phyloP scores from a whole-genome alignment of 352 stramenopile species.

The Phytopythium oedochilum region DNA sequence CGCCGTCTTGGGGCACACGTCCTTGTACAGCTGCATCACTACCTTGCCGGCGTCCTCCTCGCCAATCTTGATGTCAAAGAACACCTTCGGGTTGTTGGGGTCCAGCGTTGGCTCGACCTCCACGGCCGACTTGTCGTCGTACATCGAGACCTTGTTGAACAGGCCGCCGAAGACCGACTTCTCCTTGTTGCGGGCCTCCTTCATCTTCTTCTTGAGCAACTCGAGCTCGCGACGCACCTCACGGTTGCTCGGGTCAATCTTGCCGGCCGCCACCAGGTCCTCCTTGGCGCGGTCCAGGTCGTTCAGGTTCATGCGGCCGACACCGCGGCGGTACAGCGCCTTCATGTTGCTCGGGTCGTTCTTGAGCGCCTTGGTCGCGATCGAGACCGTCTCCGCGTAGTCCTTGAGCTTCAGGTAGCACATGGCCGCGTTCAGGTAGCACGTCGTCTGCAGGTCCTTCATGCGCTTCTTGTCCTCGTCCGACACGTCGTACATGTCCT shows the following conservation, averaged over 20 bases:
- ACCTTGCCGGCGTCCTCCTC: conserved; percentile 86
- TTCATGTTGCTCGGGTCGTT: conserved; percentile 83
- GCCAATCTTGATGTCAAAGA: conserved; percentile 96
- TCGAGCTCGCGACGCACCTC: conserved; percentile 78
- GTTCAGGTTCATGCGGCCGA: conserved; percentile 81
- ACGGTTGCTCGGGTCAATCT: conserved; percentile 77
- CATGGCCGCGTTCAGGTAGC: conserved; percentile 93
- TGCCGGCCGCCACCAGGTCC: conserved; percentile 76
- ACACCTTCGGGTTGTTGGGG: conserved; percentile 95
- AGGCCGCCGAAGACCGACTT: conserved; percentile 95
- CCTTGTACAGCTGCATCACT: conserved; percentile 96
- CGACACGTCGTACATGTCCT: conserved; percentile 84
- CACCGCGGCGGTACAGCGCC: conserved; percentile 79
- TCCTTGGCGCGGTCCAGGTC: conserved; percentile 86
- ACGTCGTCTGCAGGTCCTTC: conserved; percentile 87
- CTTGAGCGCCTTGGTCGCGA: conserved; percentile 76
- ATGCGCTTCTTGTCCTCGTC: conserved; percentile 83
- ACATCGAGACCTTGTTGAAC: conserved; percentile 96
- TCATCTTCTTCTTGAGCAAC: conserved; percentile 80
- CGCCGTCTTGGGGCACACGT: conserved; percentile 95
- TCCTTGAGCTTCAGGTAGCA: conserved; percentile 91
- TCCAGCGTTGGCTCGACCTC: conserved; percentile 52
- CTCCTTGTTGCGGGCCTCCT: conserved; percentile 92
- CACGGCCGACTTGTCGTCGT: conserved; percentile 94
- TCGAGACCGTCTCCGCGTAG: conserved; percentile 84